A percentile compares a stretch with the other conserved stretches of the same genome.
These are phyloP conservation scores for Hypsizygus marmoreus DNA, from an alignment of 768 basidiomycete species.

Conservation along the genomic window DNA sequence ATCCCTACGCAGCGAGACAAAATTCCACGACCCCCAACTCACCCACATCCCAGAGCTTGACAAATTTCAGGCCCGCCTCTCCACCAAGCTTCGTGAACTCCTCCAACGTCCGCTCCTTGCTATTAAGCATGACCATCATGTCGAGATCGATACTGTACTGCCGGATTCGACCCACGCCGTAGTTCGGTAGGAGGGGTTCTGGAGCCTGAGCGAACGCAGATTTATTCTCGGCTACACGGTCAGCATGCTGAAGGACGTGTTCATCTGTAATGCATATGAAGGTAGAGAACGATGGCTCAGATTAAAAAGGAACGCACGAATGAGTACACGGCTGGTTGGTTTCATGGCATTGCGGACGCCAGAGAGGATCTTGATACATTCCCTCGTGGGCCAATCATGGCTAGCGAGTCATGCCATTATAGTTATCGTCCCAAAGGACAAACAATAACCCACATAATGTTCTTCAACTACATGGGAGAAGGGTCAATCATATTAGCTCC, in stretches of 20 bases:
- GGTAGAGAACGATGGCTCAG: background rate
- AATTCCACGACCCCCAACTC: slow-evolving; percentile 15
- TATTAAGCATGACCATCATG: slow-evolving; percentile 19
- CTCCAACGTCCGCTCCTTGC: slow-evolving; percentile 41
- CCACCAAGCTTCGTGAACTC: slow-evolving; percentile 40
- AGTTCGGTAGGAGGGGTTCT: slow-evolving; percentile 47
- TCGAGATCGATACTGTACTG: slow-evolving; percentile 46
- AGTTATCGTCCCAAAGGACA: background rate
- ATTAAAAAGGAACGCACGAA: too few relatives aligned
- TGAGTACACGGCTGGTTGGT: slow-evolving; percentile 33
- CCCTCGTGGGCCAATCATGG: slow-evolving; percentile 44
- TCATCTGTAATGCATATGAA: too few relatives aligned
- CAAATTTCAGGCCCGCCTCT: slow-evolving; percentile 34
- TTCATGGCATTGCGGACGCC: slow-evolving; percentile 37
- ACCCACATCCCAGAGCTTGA: slow-evolving; percentile 31
- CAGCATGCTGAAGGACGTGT: slow-evolving; percentile 1
- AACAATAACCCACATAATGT: slow-evolving; percentile 31
- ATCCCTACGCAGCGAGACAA: too few relatives aligned
- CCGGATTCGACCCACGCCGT: slow-evolving; percentile 38
- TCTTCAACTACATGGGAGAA: slow-evolving; percentile 28
- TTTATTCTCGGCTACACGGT: slow-evolving; percentile 4
- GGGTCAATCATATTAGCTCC: background rate
- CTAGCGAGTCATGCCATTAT: slow-evolving; percentile 19
- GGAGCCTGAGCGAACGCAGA: slow-evolving; percentile 28
- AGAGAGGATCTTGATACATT: slow-evolving; percentile 35